phyloP scores from a whole-genome alignment of 1,139 yeast genomes.

The Diutina sp. region DNA sequence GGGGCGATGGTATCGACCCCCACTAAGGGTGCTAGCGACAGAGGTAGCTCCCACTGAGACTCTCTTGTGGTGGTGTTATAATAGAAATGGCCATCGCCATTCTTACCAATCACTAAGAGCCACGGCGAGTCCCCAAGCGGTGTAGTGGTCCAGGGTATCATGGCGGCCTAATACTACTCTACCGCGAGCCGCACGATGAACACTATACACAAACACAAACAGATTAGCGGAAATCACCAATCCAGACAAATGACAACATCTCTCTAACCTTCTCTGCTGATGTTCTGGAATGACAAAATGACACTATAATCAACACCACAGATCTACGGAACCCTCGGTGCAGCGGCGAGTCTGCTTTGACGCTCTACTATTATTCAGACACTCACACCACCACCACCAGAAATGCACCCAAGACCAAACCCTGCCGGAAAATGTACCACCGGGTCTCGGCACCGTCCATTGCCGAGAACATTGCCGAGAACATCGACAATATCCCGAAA shows the following conservation, averaged over 20 bases:
- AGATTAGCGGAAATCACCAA: neutral
- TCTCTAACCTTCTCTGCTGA: too few species aligned
- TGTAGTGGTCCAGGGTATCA: neutral
- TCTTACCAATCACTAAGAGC: neutral
- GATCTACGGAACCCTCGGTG: too few species aligned
- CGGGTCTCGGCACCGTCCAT: neutral
- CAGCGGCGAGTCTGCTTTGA: too few species aligned
- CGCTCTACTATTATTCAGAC: too few species aligned
- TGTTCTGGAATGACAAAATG: too few species aligned
- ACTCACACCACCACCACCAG: too few species aligned
- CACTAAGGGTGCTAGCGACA: neutral
- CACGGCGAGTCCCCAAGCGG: neutral
- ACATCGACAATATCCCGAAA: too few species aligned
- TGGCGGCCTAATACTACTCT: neutral
- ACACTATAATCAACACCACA: too few species aligned
- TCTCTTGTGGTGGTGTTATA: neutral
- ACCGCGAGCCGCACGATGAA: neutral
- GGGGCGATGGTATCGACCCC: neutral
- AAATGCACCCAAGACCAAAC: too few species aligned
- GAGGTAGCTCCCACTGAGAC: neutral
- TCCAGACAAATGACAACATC: too few species aligned
- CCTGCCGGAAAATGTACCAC: neutral
- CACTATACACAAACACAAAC: neutral
- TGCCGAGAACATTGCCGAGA: too few species aligned
- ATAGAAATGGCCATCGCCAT: neutral